Percentiles rank a stretch among this genome's conserved stretches.
These are phyloP conservation scores for Phialophora tarda DNA, from an alignment of 2,329 filamentous ascomycete genomes.

Conservation along the genomic window DNA sequence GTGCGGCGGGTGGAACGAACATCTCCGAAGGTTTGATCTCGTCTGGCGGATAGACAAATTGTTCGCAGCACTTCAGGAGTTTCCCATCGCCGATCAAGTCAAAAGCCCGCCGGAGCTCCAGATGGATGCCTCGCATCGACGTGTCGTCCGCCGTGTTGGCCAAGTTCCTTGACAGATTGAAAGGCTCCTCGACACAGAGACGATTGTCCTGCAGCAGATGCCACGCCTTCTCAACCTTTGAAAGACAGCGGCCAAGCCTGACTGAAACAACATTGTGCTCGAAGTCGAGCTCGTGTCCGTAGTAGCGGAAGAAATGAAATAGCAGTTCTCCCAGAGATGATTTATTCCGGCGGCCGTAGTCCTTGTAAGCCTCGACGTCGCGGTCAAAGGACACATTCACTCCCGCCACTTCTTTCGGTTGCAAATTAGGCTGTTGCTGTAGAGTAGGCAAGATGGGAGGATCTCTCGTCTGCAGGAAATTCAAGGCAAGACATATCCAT, in stretches of 20 bases:
- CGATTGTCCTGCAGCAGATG: constrained; percentile 78
- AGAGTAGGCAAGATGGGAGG: constrained; percentile 84
- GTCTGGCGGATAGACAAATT: constrained; percentile 82
- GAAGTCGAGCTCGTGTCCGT: constrained; percentile 91
- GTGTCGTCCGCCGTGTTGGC: constrained; percentile 97
- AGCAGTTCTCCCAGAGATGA: constrained; percentile 84
- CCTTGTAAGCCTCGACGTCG: constrained; percentile 74
- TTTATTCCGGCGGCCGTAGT: constrained; percentile 78
- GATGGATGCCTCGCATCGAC: constrained; percentile 86
- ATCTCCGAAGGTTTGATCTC: constrained; percentile 37
- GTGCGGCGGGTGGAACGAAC: constrained; percentile 57
- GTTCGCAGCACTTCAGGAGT: constrained; percentile 81
- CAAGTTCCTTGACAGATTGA: constrained; percentile 85
- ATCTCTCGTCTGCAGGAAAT: constrained; percentile 86
- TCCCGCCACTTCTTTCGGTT: constrained; percentile 67
- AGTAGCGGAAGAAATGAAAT: constrained; percentile 94
- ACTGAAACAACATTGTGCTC: constrained; percentile 84
- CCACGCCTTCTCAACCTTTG: constrained; percentile 89
- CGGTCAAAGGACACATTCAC: constrained; percentile 81
- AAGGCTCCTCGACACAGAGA: constrained; percentile 94
- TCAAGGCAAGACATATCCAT: constrained; percentile 98
- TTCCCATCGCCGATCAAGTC: constrained; percentile 78
- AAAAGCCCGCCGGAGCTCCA: constrained; percentile 88
- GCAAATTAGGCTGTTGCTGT: constrained; percentile 73
- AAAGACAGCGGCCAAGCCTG: constrained; percentile 75